Percentiles rank a stretch among this genome's conserved stretches.
phyloP scores from a whole-genome alignment of 1,284 basidiomycete species.

The Pseudozyma pruni region DNA sequence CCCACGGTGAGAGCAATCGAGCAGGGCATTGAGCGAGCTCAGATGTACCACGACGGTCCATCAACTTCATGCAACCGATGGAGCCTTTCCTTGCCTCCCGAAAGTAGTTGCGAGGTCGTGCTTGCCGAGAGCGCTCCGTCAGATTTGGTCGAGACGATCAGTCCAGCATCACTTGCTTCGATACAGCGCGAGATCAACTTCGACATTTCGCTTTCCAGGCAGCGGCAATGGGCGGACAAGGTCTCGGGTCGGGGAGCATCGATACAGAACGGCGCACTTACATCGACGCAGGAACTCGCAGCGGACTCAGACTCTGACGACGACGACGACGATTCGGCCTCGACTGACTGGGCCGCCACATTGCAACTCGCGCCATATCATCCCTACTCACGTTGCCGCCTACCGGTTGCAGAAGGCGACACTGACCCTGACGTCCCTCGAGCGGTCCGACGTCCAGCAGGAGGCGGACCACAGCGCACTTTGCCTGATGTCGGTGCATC shows the following conservation, averaged over 20 bases:
- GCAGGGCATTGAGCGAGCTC: slow-evolving; percentile 3
- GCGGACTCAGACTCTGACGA: background rate
- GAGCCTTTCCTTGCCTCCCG: background rate
- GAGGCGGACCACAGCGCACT: background rate
- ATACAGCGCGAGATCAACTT: slow-evolving; percentile 28
- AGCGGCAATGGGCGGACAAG: slow-evolving; percentile 20
- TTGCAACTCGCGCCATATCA: slow-evolving; percentile 15
- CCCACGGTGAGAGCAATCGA: slow-evolving; percentile 9
- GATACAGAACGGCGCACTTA: background rate
- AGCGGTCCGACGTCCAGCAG: slow-evolving; percentile 1
- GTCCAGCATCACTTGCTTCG: slow-evolving; percentile 8
- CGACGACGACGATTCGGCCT: background rate
- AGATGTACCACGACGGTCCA: slow-evolving; percentile 1
- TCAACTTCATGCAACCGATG: background rate
- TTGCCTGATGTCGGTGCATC: background rate
- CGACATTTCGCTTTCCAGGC: slow-evolving; percentile 9
- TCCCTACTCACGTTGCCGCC: slow-evolving; percentile 8
- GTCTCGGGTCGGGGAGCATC: background rate
- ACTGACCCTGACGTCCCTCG: background rate
- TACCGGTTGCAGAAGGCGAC: background rate
- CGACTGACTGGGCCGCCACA: slow-evolving; percentile 7
- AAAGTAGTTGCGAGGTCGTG: slow-evolving; percentile 1
- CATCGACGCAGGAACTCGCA: background rate
- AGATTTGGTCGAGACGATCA: slow-evolving; percentile 10
- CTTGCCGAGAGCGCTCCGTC: background rate